Base-by-base conservation (phyloP, 2,329 filamentous ascomycete genomes). In the Xylariaceae sp. region DNA sequence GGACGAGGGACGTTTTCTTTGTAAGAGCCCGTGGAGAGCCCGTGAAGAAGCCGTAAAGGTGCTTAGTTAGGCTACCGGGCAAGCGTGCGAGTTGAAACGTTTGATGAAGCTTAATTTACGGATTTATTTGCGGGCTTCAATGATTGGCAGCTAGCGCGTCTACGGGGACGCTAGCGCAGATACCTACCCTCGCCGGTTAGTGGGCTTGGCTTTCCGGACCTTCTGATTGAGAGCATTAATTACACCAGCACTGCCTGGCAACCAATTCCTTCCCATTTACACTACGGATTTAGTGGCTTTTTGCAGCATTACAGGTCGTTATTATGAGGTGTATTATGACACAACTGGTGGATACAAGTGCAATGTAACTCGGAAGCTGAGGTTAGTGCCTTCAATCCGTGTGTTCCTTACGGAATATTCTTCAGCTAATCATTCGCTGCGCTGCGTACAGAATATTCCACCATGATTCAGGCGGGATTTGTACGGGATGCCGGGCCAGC, bases 1-100 rank as follows among this genome's bases (percentile, higher is more conserved):
- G 39, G 49, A 35, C 10, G 49, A 48, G n/a, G 11, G 10, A 39
- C 10, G 37, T n/a, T 52, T 47, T 51, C 17, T 55, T 60, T 57
- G 42, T 59, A 5, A 42, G 23, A 30, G 23, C 23, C 23, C 23
- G 23, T 30, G 23, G 5, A 30, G 23, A 30, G 23, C 23, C 23
- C 23, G 23, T 5, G 23, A 30, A 30, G 23, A 30, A 13, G 37
- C 37, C 37, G 37, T 42, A 42, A 42, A 42, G 37, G 37, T 42
- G 37, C 37, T 42, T 42, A 15, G 23, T 30, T 42, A 15, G 23
- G 52, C 18, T n/a, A 15, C 7, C 30, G 42, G 30, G 42, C n/a
- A 13, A 34, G 13, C 23, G 17, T 52, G 13, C 17, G 17, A 35
- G 17, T 13, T 15, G 17, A 17, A 52, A 49, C 57, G 47, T 39